Evolutionary conservation across 345 rosid species (phyloP).

Genomic region (Durio zibethinus): DNA sequence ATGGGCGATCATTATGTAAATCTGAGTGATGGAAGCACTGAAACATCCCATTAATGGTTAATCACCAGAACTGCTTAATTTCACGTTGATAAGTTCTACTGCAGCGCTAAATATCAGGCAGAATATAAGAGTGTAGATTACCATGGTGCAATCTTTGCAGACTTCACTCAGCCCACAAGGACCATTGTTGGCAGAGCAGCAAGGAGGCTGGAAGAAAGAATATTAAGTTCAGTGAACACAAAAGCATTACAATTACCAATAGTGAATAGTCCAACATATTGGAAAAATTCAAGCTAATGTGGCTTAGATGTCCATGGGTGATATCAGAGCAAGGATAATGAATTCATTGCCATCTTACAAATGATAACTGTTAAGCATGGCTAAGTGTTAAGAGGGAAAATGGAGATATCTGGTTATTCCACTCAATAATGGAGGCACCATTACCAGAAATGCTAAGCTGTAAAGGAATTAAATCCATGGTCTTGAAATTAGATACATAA

Average conservation of each 20-base stretch:
- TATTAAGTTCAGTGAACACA: conserved; percentile 1
- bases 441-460: neutral
- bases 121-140: conserved; percentile 29
- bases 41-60: conserved; percentile 26
- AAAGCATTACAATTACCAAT: conserved; percentile 2
- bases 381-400: neutral
- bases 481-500: neutral
- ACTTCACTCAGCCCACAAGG: conserved; percentile 65
- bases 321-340: neutral
- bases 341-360: neutral
- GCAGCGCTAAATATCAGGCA: neutral
- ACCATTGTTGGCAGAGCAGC: conserved; percentile 57
- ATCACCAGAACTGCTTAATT: neutral
- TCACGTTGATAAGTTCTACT: conserved; percentile 9
- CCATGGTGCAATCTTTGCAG: conserved; percentile 98
- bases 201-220: conserved; percentile 68
- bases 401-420: neutral
- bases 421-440: neutral
- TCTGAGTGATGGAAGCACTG: conserved; percentile 97
- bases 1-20: conserved; percentile 77
- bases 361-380: neutral
- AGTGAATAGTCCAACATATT: neutral
- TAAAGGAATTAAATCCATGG: neutral
- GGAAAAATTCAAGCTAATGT: neutral
- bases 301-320: neutral